Base-by-base conservation (phyloP, 495 filamentous ascomycete species). In the Xylaria venustula region DNA sequence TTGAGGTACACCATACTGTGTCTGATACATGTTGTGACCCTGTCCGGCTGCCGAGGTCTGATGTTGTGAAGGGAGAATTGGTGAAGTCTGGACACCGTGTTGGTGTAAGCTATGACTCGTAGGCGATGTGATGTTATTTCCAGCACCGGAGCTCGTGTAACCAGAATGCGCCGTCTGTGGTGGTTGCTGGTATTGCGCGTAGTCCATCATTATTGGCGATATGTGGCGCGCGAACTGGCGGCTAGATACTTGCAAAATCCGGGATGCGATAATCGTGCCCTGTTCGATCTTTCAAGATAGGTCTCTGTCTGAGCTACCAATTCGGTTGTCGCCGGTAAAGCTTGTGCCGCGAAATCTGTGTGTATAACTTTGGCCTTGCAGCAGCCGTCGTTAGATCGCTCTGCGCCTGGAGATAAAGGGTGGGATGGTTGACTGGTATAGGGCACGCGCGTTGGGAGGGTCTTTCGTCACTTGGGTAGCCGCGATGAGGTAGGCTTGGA, bases 141-240 rank as follows among this genome's bases (percentile, higher is more conserved):
- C 72, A 69, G 77, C 72, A 75, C 83, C 75, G 65, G 81, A 79
- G 77, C 77, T 72, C 58, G 75, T 75, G 73, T 85, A 77, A 67
- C 74, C 73, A 68, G 77, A 82, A 76, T 88, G 84, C 56, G 82
- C 73, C 71, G 73, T 75, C 68, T 80, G 81, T 69, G 78, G 78
- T 72, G 83, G 83, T 75, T 83, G 79, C 68, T 82, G 84, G 69
- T 87, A 87, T 83, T 82, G 81, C 67, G 84, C 83, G 84, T 88
- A 88, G 74, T 88, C 85, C 83, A 87, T 87, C 80, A 86, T 85
- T 71, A 73, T 84, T 74, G 70, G 73, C 67, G 66, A 64, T 65
- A 48, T 60, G 32, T 49, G 64, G 50, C 64, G 67, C 67, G 65
- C 66, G 64, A 64, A 63, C 64, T 63, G 69, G 63, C 64, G 62